phyloP scores from a whole-genome alignment of 805 yeast species.

The Candida loeiensis region DNA sequence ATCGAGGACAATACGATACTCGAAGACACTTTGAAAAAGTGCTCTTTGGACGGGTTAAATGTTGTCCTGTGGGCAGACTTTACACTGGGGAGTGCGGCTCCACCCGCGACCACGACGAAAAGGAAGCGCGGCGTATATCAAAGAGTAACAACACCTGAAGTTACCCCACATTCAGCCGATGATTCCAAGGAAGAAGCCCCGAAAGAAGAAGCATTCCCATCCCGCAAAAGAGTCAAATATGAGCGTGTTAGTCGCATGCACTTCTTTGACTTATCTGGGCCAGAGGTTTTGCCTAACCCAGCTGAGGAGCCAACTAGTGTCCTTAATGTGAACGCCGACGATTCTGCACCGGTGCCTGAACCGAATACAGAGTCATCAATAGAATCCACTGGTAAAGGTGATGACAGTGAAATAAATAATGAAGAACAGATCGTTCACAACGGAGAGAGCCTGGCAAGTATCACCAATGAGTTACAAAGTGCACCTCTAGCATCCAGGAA shows the following conservation, averaged over 20 bases:
- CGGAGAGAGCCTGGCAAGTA: no score
- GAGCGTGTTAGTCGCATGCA: slow-evolving; percentile 32
- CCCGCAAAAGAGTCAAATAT: slow-evolving; percentile 23
- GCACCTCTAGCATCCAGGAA: neutral
- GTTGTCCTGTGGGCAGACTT: slow-evolving; percentile 6
- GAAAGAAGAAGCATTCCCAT: slow-evolving; percentile 1
- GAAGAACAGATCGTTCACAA: no score
- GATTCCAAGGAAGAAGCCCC: neutral
- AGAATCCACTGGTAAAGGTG: no score
- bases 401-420: neutral
- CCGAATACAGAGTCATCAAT: no score
- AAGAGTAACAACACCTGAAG: slow-evolving; percentile 3
- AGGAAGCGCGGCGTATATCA: slow-evolving; percentile 6
- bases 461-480: no score
- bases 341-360: no score
- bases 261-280: slow-evolving; percentile 27
- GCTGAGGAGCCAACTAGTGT: neutral
- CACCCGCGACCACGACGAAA: neutral
- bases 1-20: neutral
- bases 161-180: neutral
- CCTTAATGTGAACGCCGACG: no score
- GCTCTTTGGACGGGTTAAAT: slow-evolving; percentile 1
- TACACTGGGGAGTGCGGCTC: no score
- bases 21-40: slow-evolving; percentile 2
- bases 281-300: neutral